A percentile compares a stretch with the other conserved stretches of the same genome.
These are phyloP conservation scores for Thielaviopsis cerberus DNA, from an alignment of 2,329 filamentous ascomycete species.

Conservation along the genomic window DNA sequence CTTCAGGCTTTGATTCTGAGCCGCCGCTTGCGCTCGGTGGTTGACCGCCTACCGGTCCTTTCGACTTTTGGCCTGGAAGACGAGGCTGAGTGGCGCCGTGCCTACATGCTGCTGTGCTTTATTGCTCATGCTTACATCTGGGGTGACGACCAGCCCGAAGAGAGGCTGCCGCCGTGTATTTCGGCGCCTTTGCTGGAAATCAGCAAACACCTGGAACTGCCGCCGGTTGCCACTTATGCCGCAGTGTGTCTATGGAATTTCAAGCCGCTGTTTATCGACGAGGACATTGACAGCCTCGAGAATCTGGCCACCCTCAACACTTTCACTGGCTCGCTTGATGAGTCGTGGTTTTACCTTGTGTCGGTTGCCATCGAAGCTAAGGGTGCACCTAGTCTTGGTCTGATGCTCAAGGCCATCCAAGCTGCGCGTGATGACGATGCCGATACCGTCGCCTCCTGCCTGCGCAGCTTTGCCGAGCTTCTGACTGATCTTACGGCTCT, in stretches of 20 bases:
- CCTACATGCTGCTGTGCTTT: constrained; percentile 78
- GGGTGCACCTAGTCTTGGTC: constrained; percentile 65
- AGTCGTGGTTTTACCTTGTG: constrained; percentile 96
- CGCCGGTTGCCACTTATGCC: constrained; percentile 85
- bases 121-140: constrained; percentile 92
- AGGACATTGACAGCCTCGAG: constrained; percentile 63
- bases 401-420: constrained; percentile 75
- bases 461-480: constrained; percentile 70
- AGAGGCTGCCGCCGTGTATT: constrained; percentile 61
- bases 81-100: constrained; percentile 80
- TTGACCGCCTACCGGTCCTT: constrained; percentile 67
- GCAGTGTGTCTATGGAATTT: constrained; percentile 92
- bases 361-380: constrained; percentile 90
- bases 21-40: constrained; percentile 59
- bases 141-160: constrained; percentile 69
- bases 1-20: constrained; percentile 74
- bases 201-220: constrained; percentile 63
- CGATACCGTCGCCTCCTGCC: constrained; percentile 51
- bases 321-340: constrained; percentile 84
- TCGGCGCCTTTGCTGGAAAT: constrained; percentile 66
- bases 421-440: constrained; percentile 56
- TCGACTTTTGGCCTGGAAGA: constrained; percentile 65
- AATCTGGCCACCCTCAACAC: constrained; percentile 79
- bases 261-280: constrained; percentile 71
- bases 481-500: constrained; percentile 67